Conservation (phyloP, 2,329 filamentous ascomycete genomes). For the Beauveria scarabaeidicola region DNA sequence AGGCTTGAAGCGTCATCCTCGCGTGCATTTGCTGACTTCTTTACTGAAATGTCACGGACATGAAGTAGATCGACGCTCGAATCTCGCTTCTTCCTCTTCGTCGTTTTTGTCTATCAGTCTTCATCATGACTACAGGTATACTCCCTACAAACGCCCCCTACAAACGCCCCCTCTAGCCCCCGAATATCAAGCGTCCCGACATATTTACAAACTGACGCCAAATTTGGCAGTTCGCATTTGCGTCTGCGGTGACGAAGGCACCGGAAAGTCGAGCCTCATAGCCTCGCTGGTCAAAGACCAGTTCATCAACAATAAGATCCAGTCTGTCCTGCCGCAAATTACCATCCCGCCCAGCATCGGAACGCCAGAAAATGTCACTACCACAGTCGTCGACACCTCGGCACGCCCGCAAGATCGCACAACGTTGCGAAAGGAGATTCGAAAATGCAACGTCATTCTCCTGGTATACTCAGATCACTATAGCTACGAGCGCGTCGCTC, state of each 20-base stretch:
- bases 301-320: conserved; percentile 93
- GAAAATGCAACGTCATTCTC: conserved; percentile 93
- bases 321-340: conserved; percentile 86
- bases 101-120: not conserved
- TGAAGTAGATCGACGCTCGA: not conserved
- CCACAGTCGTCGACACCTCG: conserved; percentile 95
- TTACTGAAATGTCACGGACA: not conserved
- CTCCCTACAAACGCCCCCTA: not conserved
- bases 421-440: conserved; percentile 83
- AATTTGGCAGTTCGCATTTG: conserved; percentile 70
- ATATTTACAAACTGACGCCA: not conserved
- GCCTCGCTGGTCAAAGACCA: conserved; percentile 95
- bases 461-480: conserved; percentile 98
- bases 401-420: conserved; percentile 88
- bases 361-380: conserved; percentile 93
- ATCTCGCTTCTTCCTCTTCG: not conserved
- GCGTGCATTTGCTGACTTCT: not conserved
- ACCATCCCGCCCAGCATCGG: conserved; percentile 89
- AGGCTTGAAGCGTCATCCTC: not conserved
- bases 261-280: conserved; percentile 89
- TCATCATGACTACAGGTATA: conserved; percentile 22
- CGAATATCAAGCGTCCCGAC: not conserved
- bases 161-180: not conserved
- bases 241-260: conserved; percentile 92
- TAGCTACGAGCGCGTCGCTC: conserved; percentile 91